These are phyloP conservation scores for Neocucurbitaria cava DNA, from an alignment of 2,329 filamentous ascomycete genomes.

Conservation along the genomic window DNA sequence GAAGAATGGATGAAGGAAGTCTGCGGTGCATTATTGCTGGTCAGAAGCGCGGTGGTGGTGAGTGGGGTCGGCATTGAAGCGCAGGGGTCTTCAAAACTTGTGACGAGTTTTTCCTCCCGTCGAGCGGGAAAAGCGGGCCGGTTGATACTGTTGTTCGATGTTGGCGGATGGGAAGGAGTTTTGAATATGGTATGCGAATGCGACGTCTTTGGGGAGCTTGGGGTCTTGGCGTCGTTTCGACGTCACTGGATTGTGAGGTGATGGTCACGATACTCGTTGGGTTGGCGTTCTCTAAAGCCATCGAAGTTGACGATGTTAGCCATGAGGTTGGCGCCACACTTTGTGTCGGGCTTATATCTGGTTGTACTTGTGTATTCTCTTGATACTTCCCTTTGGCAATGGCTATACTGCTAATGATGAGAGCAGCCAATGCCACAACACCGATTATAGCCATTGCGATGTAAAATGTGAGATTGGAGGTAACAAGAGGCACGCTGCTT, in stretches of 20 bases:
- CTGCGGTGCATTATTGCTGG: background rate
- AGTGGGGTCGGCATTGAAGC: background rate
- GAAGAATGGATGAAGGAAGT: background rate
- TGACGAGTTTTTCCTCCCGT: background rate
- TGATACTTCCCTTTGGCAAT: background rate
- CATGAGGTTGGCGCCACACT: background rate
- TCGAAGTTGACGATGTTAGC: background rate
- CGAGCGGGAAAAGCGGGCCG: background rate
- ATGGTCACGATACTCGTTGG: background rate
- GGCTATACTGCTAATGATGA: background rate
- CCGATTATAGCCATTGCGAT: background rate
- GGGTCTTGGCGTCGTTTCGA: background rate
- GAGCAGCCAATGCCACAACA: background rate
- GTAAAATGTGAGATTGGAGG: background rate
- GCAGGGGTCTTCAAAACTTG: background rate
- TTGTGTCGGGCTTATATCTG: background rate
- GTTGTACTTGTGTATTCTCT: background rate
- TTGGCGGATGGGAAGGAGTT: background rate
- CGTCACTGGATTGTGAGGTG: background rate
- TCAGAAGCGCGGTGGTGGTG: background rate
- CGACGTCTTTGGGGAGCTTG: background rate
- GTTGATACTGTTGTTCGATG: background rate
- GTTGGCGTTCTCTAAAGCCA: background rate
- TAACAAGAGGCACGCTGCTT: background rate
- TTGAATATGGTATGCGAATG: background rate